Evolutionary conservation across 2,329 filamentous ascomycete genomes (phyloP).

Genomic region (Monilinia fructicola): DNA sequence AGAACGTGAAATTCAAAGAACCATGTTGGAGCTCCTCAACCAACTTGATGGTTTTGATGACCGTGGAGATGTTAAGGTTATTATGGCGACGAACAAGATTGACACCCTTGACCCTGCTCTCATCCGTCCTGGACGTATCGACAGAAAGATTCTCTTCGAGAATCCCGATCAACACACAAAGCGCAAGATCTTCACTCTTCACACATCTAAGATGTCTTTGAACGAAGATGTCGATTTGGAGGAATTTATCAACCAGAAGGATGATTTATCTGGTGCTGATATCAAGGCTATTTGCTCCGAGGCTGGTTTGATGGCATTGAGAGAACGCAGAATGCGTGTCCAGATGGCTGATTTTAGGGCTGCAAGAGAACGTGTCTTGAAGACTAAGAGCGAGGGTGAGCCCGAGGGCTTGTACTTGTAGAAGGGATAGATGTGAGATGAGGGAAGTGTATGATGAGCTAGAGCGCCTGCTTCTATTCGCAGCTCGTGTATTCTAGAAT

Average conservation of each 20-base stretch:
- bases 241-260: conserved; percentile 98
- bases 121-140: conserved; percentile 95
- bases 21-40: conserved; percentile 97
- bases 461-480: conserved; percentile 32
- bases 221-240: conserved; percentile 97
- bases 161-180: conserved; percentile 79
- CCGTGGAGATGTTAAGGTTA: conserved; percentile 97
- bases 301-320: conserved; percentile 87
- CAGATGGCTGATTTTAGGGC: conserved; percentile 98
- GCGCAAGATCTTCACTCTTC: conserved; percentile 96
- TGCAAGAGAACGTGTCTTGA: conserved; percentile 89
- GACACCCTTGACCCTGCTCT: conserved; percentile 94
- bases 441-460: conserved; percentile 17
- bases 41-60: conserved; percentile 99
- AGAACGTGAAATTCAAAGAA: conserved; percentile 95
- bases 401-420: conserved; percentile 97
- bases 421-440: conserved; percentile 43
- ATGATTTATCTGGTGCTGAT: conserved; percentile 93
- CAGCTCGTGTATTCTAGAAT: conserved; percentile 38
- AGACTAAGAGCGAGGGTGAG: conserved; percentile 98
- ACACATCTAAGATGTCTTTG: conserved; percentile 98
- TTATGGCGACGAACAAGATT: conserved; percentile 99
- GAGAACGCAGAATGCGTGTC: conserved; percentile 94
- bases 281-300: conserved; percentile 99
- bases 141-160: conserved; percentile 86